A percentile compares a stretch with the other conserved stretches of the same genome.
phyloP scores from a whole-genome alignment of 2,329 filamentous ascomycete species.

The Leptographium galeiforme region DNA sequence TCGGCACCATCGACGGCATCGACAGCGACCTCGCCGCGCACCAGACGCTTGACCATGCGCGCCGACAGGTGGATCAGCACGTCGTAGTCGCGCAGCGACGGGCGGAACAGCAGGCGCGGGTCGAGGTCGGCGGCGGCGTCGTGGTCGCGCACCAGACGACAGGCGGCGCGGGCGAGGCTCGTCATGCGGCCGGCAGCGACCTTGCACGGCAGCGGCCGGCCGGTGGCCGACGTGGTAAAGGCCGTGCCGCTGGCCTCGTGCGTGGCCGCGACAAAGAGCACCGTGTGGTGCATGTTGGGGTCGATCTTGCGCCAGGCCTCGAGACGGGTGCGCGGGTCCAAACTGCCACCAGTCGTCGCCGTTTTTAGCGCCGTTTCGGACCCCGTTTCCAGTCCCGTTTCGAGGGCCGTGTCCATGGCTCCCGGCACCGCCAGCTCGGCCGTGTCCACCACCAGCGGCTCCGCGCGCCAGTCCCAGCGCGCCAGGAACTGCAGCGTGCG shows the following conservation, averaged over 20 bases:
- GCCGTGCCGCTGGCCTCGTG: conserved; percentile 64
- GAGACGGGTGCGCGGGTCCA: conserved; percentile 43
- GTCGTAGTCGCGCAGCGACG: conserved; percentile 66
- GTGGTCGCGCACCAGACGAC: conserved; percentile 42
- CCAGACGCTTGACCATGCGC: conserved; percentile 31
- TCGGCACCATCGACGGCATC: conserved; percentile 1
- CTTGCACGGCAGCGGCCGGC: conserved; percentile 46
- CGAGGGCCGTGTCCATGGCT: too few relatives aligned
- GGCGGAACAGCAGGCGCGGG: conserved; percentile 52
- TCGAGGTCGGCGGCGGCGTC: conserved; percentile 27
- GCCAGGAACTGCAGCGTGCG: conserved; percentile 68
- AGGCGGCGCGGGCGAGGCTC: conserved; percentile 63
- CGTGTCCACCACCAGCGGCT: conserved; percentile 70
- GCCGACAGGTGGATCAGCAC: conserved; percentile 62
- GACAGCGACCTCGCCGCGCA: conserved; percentile 22
- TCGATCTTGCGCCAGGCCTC: conserved; percentile 80
- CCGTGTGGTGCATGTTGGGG: conserved; percentile 71
- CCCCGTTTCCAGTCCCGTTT: too few relatives aligned
- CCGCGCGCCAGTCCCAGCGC: conserved; percentile 81
- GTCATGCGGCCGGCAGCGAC: conserved; percentile 78
- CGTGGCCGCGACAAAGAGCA: conserved; percentile 70
- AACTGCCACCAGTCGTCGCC: not conserved
- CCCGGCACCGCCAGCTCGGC: conserved; percentile 25
- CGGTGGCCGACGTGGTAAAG: conserved; percentile 51
- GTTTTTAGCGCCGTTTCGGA: not conserved